These are phyloP conservation scores for Zizania latifolia DNA, from an alignment of 176 grass and related monocot species.

Conservation along the genomic window DNA sequence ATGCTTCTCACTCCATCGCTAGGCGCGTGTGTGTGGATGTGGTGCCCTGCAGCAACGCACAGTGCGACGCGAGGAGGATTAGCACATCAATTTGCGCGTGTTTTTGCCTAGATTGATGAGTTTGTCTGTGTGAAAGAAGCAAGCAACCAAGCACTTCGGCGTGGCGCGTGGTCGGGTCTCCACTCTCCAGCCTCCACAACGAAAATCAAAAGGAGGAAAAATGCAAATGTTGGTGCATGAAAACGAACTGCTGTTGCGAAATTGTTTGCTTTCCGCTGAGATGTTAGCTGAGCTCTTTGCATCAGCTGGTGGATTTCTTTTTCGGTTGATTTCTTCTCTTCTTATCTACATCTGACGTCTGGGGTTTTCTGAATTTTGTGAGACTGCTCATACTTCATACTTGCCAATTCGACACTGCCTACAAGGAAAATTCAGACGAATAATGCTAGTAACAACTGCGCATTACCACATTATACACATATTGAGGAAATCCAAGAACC, in stretches of 20 bases:
- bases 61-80: neutral
- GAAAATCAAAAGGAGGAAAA: neutral
- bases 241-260: constrained; percentile 1
- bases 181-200: too few species aligned
- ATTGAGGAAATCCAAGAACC: neutral
- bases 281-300: neutral
- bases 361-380: constrained; percentile 4
- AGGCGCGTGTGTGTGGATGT: constrained; percentile 22
- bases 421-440: neutral
- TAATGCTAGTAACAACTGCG: neutral
- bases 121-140: constrained; percentile 19
- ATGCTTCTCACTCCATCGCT: constrained; percentile 56
- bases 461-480: neutral
- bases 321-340: too few species aligned
- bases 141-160: constrained; percentile 1
- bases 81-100: constrained; percentile 35
- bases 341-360: neutral
- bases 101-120: neutral
- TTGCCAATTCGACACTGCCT: neutral
- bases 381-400: neutral
- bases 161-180: constrained; percentile 18
- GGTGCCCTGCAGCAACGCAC: constrained; percentile 25
- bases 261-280: neutral
- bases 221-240: neutral
- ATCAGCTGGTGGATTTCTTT: neutral